A percentile compares a stretch with the other conserved stretches of the same genome.
Evolutionary conservation across 371 early-diverging fungal genomes (phyloP).

Genomic region (Lichtheimia ramosa): DNA sequence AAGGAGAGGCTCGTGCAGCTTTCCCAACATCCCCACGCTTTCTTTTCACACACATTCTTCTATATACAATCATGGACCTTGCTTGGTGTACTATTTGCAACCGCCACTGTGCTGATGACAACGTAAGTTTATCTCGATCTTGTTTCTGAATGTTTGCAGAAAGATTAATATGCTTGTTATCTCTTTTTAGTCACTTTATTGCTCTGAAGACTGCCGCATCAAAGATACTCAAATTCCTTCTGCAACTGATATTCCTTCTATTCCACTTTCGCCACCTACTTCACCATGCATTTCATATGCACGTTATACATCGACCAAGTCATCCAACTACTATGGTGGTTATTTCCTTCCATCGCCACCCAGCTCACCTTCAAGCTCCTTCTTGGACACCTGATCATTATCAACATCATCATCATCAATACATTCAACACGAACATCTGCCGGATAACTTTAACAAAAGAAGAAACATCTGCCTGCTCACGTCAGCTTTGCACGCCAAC

Average conservation of each 20-base stretch:
- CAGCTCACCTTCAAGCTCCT: constrained; percentile 2
- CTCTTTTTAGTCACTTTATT: constrained; percentile 17
- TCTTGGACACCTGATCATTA: constrained; percentile 7
- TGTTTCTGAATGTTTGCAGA: background rate
- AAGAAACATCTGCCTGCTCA: too few species aligned
- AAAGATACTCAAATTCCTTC: constrained; percentile 9
- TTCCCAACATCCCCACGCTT: constrained; percentile 1
- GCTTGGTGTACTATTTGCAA: constrained; percentile 36
- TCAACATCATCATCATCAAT: too few species aligned
- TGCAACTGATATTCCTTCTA: background rate
- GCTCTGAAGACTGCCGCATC: constrained; percentile 19
- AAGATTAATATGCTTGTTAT: background rate
- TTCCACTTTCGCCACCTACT: constrained; percentile 11
- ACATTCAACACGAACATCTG: too few species aligned
- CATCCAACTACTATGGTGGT: background rate
- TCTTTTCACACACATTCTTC: background rate
- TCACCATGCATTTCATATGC: constrained; percentile 14
- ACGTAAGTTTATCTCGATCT: constrained; percentile 15
- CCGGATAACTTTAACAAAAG: too few species aligned
- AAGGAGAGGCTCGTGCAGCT: too few species aligned
- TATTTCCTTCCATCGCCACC: constrained; percentile 12
- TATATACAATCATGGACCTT: constrained; percentile 19
- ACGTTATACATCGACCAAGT: constrained; percentile 1
- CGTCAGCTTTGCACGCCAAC: too few species aligned
- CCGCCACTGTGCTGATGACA: constrained; percentile 27